Base-by-base conservation (phyloP, 2,329 filamentous ascomycete genomes). In the Bipolaris zeicola region DNA sequence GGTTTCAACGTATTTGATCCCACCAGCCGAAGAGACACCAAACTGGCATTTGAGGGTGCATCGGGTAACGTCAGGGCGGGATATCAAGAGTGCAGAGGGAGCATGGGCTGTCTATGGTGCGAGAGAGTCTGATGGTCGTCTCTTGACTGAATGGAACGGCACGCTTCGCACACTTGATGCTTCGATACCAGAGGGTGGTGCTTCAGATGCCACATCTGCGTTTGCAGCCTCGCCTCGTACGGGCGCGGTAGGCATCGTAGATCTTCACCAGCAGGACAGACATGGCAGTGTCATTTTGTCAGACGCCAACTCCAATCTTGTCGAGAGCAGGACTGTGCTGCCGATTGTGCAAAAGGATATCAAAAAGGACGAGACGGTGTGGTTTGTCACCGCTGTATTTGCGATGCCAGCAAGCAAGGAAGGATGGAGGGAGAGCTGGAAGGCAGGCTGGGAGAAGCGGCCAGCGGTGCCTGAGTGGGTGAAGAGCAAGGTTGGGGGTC, bases 231-330 rank as follows among this genome's bases (percentile, higher is more conserved):
- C 82, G 11, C 69, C 82, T 3, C 68, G 76, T 3, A 82, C 79
- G 10, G 82, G 83, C 0, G 81, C 77, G 20, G 81, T 83, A 1
- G 83, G 83, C 0, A 81, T 84, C 11, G 72, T 75, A 3, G 82
- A 84, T 52, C 57, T 83, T 37, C 67, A 68, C 14, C 64, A 74
- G 5, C 66, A 58, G 18, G 58, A 67, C 11, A 80, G 88, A 18
- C 76, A 74, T 51, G 89, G 89, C 3, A 87, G 83, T 69, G 80
- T 91, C 24, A 85, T 92, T 45, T 87, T 91, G 55, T 88, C 89
- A 10, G 90, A 93, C 71, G 89, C 90, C 6, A 92, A 93, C 77
- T 89, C 87, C 45, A 93, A 93, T 75, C 77, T 93, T 33, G 81
- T 92, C 2, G 87, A 91, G 76, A 86, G 87, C 56, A 79, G 90